Evolutionary conservation across 176 grass and related monocot species (phyloP).

Genomic region (Aegilops sharonensis): DNA sequence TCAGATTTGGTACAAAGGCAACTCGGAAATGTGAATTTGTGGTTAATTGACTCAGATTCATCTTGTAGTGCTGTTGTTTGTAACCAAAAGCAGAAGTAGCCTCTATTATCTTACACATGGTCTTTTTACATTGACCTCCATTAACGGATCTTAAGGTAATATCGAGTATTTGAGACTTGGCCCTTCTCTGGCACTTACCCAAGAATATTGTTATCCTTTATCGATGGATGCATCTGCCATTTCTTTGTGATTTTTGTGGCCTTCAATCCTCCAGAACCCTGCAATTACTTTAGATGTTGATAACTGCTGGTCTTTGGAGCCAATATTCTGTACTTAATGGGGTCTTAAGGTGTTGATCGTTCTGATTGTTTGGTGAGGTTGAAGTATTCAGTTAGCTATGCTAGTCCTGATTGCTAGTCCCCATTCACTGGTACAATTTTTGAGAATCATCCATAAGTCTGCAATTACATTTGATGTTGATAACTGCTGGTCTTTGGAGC

Average conservation of each 20-base stretch:
- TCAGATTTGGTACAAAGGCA: constrained; percentile 59
- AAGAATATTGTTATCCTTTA: constrained; percentile 16
- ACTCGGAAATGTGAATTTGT: constrained; percentile 59
- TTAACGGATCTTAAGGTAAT: constrained; percentile 3
- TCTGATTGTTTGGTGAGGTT: not conserved
- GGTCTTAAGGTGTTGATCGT: constrained; percentile 2
- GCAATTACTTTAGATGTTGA: not conserved
- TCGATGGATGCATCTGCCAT: not conserved
- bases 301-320: not conserved
- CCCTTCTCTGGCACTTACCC: not conserved
- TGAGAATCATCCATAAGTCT: not conserved
- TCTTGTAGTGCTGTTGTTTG: constrained; percentile 89
- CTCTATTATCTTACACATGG: constrained; percentile 2
- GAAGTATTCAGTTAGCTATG: constrained; percentile 29
- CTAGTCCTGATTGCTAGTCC: constrained; percentile 7
- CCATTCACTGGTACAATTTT: not conserved
- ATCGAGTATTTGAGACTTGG: not conserved
- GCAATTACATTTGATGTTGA: not conserved
- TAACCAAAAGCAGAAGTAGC: constrained; percentile 34
- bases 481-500: not conserved
- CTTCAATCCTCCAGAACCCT: not conserved
- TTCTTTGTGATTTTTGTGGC: not conserved
- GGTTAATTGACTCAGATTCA: constrained; percentile 76
- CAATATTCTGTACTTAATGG: not conserved
- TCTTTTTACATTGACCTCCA: constrained; percentile 13